Evolutionary conservation across 371 early-diverging fungal genomes (phyloP).

Genomic region (Coemansia sp.): DNA sequence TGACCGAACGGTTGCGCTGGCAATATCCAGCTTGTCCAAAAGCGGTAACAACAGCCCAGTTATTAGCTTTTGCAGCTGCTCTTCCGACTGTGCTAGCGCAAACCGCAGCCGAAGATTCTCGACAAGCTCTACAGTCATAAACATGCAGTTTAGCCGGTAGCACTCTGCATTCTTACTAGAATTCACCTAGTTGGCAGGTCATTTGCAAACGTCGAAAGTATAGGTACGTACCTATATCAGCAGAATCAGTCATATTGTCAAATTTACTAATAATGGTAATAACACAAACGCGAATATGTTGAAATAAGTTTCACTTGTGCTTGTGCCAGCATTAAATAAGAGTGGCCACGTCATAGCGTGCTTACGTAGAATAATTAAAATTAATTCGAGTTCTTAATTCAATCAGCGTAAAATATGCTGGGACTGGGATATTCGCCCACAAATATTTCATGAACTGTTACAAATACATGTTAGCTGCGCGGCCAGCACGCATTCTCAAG

Average conservation of each 20-base stretch:
- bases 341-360: background rate
- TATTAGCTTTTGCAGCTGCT: slow-evolving; percentile 70
- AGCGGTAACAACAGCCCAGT: slow-evolving; percentile 71
- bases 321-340: background rate
- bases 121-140: slow-evolving; percentile 55
- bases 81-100: slow-evolving; percentile 77
- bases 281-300: background rate
- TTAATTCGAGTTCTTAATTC: background rate
- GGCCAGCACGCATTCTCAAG: background rate
- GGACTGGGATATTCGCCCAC: background rate
- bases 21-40: slow-evolving; percentile 69
- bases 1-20: slow-evolving; percentile 19
- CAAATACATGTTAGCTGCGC: background rate
- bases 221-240: slow-evolving; percentile 21
- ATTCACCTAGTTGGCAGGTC: background rate
- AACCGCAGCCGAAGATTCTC: slow-evolving; percentile 84
- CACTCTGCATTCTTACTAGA: background rate
- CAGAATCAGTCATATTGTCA: slow-evolving; percentile 19
- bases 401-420: background rate
- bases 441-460: background rate
- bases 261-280: background rate
- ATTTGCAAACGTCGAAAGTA: background rate
- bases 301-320: background rate
- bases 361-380: background rate
- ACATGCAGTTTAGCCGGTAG: background rate